Evolutionary conservation across 345 rosid species (phyloP).

Genomic region (Erucastrum elatum): DNA sequence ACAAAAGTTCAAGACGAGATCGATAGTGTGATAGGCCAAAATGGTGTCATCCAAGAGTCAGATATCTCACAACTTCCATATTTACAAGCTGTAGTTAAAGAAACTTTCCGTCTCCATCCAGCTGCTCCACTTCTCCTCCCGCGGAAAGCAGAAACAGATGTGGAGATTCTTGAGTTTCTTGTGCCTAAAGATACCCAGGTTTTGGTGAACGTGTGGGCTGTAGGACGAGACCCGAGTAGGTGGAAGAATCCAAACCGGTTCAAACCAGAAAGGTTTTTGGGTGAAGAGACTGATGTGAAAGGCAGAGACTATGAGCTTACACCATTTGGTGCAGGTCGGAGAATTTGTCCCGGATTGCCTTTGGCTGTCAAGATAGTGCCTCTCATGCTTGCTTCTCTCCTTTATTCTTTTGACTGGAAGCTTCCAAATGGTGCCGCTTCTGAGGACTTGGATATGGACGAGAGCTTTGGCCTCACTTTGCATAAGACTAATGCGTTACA

Average conservation of each 20-base stretch:
- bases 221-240: constrained; percentile 40
- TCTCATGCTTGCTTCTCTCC: constrained; percentile 48
- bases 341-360: constrained; percentile 41
- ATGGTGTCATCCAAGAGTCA: constrained; percentile 33
- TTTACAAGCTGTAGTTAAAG: constrained; percentile 43
- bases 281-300: constrained; percentile 28
- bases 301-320: constrained; percentile 37
- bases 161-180: constrained; percentile 28
- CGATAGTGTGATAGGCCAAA: constrained; percentile 33
- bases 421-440: constrained; percentile 35
- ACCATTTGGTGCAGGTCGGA: constrained; percentile 34
- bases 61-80: constrained; percentile 36
- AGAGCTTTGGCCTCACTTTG: constrained; percentile 35
- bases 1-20: constrained; percentile 36
- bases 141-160: constrained; percentile 27
- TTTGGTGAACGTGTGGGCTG: constrained; percentile 42
- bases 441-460: constrained; percentile 46
- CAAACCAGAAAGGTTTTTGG: constrained; percentile 40
- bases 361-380: constrained; percentile 46
- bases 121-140: constrained; percentile 46
- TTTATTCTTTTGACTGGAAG: constrained; percentile 51
- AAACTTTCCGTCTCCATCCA: constrained; percentile 51
- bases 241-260: constrained; percentile 40
- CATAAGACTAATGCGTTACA: constrained; percentile 36
- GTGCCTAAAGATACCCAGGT: constrained; percentile 44